These are phyloP conservation scores for Aspergillus flavus DNA, from an alignment of 2,329 filamentous ascomycete genomes.

Conservation along the genomic window DNA sequence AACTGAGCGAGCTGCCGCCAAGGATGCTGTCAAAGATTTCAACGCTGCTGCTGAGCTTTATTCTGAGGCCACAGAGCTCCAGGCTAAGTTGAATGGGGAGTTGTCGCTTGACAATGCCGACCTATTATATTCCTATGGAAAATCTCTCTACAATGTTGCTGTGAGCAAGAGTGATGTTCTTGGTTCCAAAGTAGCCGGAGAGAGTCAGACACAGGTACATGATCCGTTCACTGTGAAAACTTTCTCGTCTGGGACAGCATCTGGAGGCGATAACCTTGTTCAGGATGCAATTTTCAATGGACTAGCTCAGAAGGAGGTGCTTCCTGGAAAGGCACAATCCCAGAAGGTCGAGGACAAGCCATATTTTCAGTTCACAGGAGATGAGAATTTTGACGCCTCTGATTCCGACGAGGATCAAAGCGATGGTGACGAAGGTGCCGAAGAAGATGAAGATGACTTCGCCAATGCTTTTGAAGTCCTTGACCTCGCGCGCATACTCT, in stretches of 20 bases:
- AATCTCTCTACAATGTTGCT: constrained; percentile 89
- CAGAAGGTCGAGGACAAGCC: constrained; percentile 52
- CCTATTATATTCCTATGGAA: constrained; percentile 90
- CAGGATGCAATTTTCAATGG: constrained; percentile 30
- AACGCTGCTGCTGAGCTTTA: constrained; percentile 83
- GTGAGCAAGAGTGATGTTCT: constrained; percentile 94
- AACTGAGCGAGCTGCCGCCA: constrained; percentile 75
- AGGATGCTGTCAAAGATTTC: constrained; percentile 89
- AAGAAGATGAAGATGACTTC: constrained; percentile 67
- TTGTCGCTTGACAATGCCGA: constrained; percentile 89
- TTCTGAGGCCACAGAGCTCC: constrained; percentile 84
- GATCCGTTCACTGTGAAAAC: constrained; percentile 45
- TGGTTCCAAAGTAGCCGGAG: constrained; percentile 72
- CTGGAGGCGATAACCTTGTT: constrained; percentile 25
- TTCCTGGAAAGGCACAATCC: constrained; percentile 19
- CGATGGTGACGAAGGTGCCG: constrained; percentile 52
- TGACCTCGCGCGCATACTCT: constrained; percentile 63
- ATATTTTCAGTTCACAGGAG: constrained; percentile 88
- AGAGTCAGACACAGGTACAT: constrained; percentile 58
- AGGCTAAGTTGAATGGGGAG: constrained; percentile 90
- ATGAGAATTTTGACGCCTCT: constrained; percentile 87
- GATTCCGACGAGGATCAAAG: constrained; percentile 58
- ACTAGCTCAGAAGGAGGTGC: constrained; percentile 17
- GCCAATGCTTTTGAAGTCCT: constrained; percentile 66
- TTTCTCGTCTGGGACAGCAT: constrained; percentile 28